Evolutionary conservation across 1,284 basidiomycete species (phyloP).

Genomic region (Singerocomus inundabilis): DNA sequence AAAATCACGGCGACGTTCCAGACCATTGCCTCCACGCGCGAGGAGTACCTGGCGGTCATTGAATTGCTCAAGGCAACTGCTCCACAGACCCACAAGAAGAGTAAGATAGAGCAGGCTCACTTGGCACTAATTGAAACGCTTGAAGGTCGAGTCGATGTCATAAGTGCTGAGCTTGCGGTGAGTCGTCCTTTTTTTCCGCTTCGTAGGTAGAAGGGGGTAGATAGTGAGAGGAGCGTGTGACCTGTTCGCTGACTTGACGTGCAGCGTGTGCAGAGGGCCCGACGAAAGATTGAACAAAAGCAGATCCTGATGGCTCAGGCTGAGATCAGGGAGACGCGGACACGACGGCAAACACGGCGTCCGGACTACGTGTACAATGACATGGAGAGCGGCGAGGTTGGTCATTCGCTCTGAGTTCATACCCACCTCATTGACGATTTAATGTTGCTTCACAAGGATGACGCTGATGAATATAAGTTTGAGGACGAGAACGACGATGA

Average conservation of each 20-base stretch:
- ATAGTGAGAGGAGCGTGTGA: slow-evolving; percentile 15
- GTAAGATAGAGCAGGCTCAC: slow-evolving; percentile 58
- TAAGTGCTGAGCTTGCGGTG: slow-evolving; percentile 69
- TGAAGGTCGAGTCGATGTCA: slow-evolving; percentile 58
- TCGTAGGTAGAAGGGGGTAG: slow-evolving; percentile 13
- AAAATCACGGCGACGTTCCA: slow-evolving; percentile 75
- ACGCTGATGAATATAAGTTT: slow-evolving; percentile 63
- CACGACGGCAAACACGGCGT: slow-evolving; percentile 62
- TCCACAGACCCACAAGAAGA: slow-evolving; percentile 49
- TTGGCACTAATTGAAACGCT: slow-evolving; percentile 56
- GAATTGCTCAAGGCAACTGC: slow-evolving; percentile 55
- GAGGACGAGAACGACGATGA: slow-evolving; percentile 66
- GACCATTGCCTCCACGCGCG: slow-evolving; percentile 62
- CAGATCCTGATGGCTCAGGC: slow-evolving; percentile 65
- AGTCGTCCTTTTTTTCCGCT: slow-evolving; percentile 35
- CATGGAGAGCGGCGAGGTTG: slow-evolving; percentile 61
- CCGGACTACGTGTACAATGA: slow-evolving; percentile 78
- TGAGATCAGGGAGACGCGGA: slow-evolving; percentile 74
- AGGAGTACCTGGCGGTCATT: slow-evolving; percentile 64
- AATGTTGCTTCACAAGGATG: slow-evolving; percentile 43
- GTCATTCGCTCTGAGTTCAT: slow-evolving; percentile 20
- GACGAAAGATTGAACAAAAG: slow-evolving; percentile 67
- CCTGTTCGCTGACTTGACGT: slow-evolving; percentile 29
- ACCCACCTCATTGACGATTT: slow-evolving; percentile 20
- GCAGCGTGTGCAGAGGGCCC: slow-evolving; percentile 66